Base-by-base conservation (phyloP, 306 rosid species). In the Geum urbanum region DNA sequence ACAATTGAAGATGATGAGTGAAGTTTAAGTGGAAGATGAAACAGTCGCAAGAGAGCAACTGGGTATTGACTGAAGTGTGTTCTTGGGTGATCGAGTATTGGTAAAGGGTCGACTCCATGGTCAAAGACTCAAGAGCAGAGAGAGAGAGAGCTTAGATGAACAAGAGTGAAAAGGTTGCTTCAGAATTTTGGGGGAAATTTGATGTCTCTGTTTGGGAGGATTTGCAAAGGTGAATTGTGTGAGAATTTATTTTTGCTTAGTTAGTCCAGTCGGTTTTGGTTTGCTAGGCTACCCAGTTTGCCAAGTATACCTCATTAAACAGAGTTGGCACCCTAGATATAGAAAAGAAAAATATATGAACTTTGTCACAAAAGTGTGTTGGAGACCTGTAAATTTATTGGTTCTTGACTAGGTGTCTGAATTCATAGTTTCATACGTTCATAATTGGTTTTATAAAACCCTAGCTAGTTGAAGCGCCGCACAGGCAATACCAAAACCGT, bases 41-140 rank as follows among this genome's bases (percentile, higher is more conserved):
- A 57, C 65, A 77, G 69, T 77, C 50, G 45, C 73, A 58, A 12
- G 81, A 54, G 32, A 64, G 58, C 45, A 65, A 68, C 72, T 71
- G 77, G 65, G 76, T 71, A n/a, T 58, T 49, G 67, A 57, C 55
- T 0, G 66, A 55, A 49, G 27, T 56, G 54, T 56, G 70, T 70
- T 76, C 50, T 39, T 40, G 76, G 57, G 32, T 48, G 57, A 71
- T 58, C 6, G 65, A 51, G 81, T 65, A 66, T 7, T 66, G 68
- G 76, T 71, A 77, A 45, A 77, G 72, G 39, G 81, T 71, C 37
- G 37, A 32, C 27, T 66, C 81, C 76, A 74, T 64, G 44, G 45
- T 22, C 48, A 2, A 37, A 52, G 16, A 9, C 37, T 32, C 37
- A 32, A 32, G 11, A 55, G 35, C 37, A 53, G 3, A 53, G 58